These are phyloP conservation scores for Candida ulmi DNA, from an alignment of 805 yeast species.

Conservation along the genomic window DNA sequence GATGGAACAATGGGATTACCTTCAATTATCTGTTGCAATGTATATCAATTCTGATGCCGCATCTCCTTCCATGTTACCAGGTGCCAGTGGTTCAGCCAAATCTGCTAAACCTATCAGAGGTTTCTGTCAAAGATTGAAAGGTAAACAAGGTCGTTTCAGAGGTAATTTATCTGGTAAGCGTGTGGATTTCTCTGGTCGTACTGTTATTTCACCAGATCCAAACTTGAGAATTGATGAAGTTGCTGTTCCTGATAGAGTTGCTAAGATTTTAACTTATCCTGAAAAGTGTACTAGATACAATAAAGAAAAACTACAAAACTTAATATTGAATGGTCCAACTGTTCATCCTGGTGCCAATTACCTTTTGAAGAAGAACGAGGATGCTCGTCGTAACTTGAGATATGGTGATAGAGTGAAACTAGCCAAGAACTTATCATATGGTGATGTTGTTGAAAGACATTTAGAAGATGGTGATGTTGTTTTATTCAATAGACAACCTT, in stretches of 20 bases:
- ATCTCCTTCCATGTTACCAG: constrained; percentile 72
- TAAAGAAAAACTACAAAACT: constrained; percentile 63
- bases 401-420: constrained; percentile 80
- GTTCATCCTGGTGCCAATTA: constrained; percentile 97
- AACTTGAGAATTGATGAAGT: constrained; percentile 92
- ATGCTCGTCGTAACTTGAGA: constrained; percentile 79
- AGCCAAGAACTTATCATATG: constrained; percentile 72
- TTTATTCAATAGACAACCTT: constrained; percentile 95
- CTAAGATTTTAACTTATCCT: constrained; percentile 92
- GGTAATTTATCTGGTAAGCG: constrained; percentile 98
- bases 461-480: constrained; percentile 96
- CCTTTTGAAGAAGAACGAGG: constrained; percentile 74
- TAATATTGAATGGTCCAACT: constrained; percentile 80
- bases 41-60: constrained; percentile 95
- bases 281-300: constrained; percentile 91
- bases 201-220: constrained; percentile 98
- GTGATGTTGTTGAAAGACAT: constrained; percentile 95
- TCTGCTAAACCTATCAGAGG: constrained; percentile 81
- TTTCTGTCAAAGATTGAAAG: constrained; percentile 93
- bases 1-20: constrained; percentile 99
- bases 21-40: constrained; percentile 94
- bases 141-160: constrained; percentile 98
- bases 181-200: constrained; percentile 97
- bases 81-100: constrained; percentile 46
- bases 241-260: constrained; percentile 96